Percentiles rank a stretch among this genome's conserved stretches.
phyloP scores from a whole-genome alignment of 257 asterid genomes.

The Solanum dulcamara region DNA sequence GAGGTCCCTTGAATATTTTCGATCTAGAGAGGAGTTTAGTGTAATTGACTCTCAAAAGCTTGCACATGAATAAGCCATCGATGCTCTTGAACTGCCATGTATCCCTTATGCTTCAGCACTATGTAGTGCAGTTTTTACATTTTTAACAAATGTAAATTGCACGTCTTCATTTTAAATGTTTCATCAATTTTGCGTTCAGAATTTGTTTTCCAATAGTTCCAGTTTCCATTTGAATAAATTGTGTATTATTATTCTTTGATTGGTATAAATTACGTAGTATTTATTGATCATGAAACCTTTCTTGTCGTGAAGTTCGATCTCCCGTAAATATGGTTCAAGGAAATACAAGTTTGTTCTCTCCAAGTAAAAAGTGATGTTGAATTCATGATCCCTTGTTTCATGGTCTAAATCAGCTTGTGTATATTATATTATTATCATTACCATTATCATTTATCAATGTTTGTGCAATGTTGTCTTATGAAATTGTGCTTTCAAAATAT shows the following conservation, averaged over 20 bases:
- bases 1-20: background rate
- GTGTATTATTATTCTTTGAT: background rate
- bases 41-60: background rate
- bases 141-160: background rate
- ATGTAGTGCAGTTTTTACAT: background rate
- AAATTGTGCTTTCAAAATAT: background rate
- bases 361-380: background rate
- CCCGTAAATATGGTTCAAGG: background rate
- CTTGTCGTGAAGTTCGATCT: background rate
- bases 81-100: background rate
- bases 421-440: background rate
- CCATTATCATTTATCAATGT: background rate
- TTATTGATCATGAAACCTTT: background rate
- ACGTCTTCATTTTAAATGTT: background rate
- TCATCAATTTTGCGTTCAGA: background rate
- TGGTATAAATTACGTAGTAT: background rate
- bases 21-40: background rate
- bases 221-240: background rate
- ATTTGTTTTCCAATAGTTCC: background rate
- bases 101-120: background rate
- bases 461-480: background rate
- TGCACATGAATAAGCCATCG: background rate
- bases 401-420: background rate
- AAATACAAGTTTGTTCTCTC: background rate
- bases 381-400: background rate